phyloP scores from a whole-genome alignment of 129 eudicot species.

The Flaveria brownii region DNA sequence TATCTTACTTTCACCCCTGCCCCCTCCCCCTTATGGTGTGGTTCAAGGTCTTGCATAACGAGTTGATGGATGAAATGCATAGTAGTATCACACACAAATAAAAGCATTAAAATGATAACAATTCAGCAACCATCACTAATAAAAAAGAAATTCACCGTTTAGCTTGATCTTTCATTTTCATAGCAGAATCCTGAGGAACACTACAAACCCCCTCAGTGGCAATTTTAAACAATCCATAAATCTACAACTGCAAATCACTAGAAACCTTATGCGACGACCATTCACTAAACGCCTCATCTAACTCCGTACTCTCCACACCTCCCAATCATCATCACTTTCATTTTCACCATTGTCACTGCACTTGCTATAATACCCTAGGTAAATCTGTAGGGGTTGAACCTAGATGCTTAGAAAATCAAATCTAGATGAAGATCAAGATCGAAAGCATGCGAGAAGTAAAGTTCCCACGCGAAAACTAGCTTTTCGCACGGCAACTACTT shows the following conservation, averaged over 20 bases:
- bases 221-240: constrained; percentile 81
- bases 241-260: constrained; percentile 77
- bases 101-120: background rate
- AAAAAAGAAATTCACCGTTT: constrained; percentile 54
- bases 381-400: too few relatives aligned
- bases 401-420: too few relatives aligned
- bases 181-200: constrained; percentile 70
- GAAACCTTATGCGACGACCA: constrained; percentile 54
- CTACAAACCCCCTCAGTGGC: constrained; percentile 92
- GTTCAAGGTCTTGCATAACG: too few relatives aligned
- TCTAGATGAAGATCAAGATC: too few relatives aligned
- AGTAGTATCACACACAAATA: background rate
- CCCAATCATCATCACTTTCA: constrained; percentile 93
- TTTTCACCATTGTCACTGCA: background rate
- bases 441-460: too few relatives aligned
- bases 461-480: too few relatives aligned
- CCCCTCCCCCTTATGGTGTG: too few relatives aligned
- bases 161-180: constrained; percentile 86
- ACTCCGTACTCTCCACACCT: constrained; percentile 91
- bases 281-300: constrained; percentile 90
- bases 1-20: too few relatives aligned
- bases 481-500: too few relatives aligned
- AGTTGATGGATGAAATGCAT: background rate
- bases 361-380: too few relatives aligned
- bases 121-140: background rate